Evolutionary conservation across 1,284 basidiomycete species (phyloP), one percentile per base, ranked within the genome.

Genomic region (Rhodotorula sp.): DNA sequence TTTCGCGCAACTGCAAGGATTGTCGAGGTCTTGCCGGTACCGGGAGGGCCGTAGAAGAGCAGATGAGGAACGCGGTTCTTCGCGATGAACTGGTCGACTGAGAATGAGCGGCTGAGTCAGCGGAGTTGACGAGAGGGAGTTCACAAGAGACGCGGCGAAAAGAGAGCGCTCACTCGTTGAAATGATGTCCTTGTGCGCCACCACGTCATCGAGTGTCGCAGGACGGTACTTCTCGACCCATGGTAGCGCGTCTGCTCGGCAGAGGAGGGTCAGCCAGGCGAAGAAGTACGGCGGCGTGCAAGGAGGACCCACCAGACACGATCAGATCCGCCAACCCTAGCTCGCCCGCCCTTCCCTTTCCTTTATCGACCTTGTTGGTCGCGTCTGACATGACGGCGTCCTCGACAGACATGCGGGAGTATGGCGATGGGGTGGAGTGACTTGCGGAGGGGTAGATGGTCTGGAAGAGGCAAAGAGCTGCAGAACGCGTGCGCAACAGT

Each of bases 171-270:
- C 75, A 96, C 94, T 94, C 13, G 94, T 97, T 57, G 84, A 86
- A 1, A 90, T 95, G 74, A 97, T 96, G 78, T 95, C 92, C 75
- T 91, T 88, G 79, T 97, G 94, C 0, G 93, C 94, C 4, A 97
- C 94, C 30, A 97, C 91, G 76, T 97, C 94, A 75, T 90, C 88
- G 65, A 97, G 81, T 2, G 89, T 89, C 5, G 88, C 88, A 9
- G 94, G 94, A 65, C 94, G 83, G 80, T 96, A 96, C 81, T 96
- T 96, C 80, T 97, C 94, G 30, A 97, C 94, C 94, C 94, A 96
- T 59, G 66, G 70, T 28, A 72, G 53, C 8, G 52, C 48, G 51
- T 68, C 62, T 28, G 48, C 15, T 1, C 20, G 26, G 20, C 44
- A 15, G 18, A 5, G 37, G 46, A 2, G 13, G 20, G 51, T 26